Base-by-base conservation (phyloP, 495 filamentous ascomycete genomes). In the Aspergillus incahuasiensis region DNA sequence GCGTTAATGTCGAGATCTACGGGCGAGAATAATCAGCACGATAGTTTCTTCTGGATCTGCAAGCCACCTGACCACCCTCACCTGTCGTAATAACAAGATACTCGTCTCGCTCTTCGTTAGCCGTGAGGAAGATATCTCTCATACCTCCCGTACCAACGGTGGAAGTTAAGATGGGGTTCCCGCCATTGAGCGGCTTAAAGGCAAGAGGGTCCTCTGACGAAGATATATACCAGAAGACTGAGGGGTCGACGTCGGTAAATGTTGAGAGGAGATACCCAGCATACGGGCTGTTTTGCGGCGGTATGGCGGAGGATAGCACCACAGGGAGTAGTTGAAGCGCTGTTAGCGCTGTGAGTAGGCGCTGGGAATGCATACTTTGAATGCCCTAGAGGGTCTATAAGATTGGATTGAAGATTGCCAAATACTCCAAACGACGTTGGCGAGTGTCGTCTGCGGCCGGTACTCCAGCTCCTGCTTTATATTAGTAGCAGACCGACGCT, bases 1-100 rank as follows among this genome's bases (percentile, higher is more conserved):
- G 49, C 56, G 32, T 58, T 53, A 21, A 58, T 58, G 20, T 58
- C 43, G n/a, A 58, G 49, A 19, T 58, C 56, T 58, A 11, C 32
- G 2, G 2, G 12, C 8, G 32, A 12, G 2, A 3, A 35, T 35
- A 6, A 15, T 35, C 13, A 35, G 32, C 12, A 35, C 13, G 28
- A 30, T 30, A 30, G 9, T 30, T 30, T 9, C 28, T 30, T 30
- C 28, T 30, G 28, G 28, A 5, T n/a, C n/a, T n/a, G n/a, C n/a
- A n/a, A n/a, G n/a, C 6, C 6, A 35, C 8, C 32, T 9, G 28
- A 30, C 28, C 32, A 35, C 6, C 12, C 47, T 22, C 18, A 58
- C 56, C 56, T 0, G 56, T 58, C 5, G 49, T 48, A 30, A 58
- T 46, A 6, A 58, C 13, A 21, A 58, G 54, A 25, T 48, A 58